phyloP scores from a whole-genome alignment of 257 asterid genomes.

The Gardenia jasminoides region DNA sequence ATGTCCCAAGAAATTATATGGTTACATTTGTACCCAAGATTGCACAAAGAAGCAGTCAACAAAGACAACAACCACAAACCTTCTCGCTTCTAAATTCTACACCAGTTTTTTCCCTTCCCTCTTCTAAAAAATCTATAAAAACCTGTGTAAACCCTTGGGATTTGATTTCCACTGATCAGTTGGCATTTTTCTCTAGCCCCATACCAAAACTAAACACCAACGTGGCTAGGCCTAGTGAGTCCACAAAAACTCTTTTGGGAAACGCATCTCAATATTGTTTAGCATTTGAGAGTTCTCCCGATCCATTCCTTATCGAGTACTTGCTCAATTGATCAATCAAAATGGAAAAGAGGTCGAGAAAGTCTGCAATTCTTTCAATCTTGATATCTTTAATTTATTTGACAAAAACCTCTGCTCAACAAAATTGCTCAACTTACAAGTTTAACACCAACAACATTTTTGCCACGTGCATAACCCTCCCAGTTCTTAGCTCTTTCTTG shows the following conservation, averaged over 20 bases:
- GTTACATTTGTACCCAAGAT: background rate
- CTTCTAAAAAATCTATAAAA: background rate
- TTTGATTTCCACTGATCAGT: no score
- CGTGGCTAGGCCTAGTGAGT: no score
- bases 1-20: background rate
- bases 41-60: background rate
- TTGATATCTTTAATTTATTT: constrained; percentile 14
- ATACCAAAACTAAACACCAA: background rate
- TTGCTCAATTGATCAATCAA: background rate
- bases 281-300: no score
- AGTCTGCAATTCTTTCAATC: constrained; percentile 9
- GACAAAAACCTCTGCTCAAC: constrained; percentile 27
- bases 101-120: background rate
- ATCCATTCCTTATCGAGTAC: background rate
- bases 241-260: no score
- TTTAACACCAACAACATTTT: constrained; percentile 32
- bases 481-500: constrained; percentile 51
- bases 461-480: constrained; percentile 42
- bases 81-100: background rate
- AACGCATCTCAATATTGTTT: no score
- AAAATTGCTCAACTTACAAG: constrained; percentile 26
- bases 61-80: background rate
- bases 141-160: background rate
- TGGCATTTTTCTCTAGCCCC: background rate
- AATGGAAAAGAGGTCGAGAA: constrained; percentile 11